phyloP scores from a whole-genome alignment of 371 early-diverging fungal genomes.

The Lichtheimia ramosa region DNA sequence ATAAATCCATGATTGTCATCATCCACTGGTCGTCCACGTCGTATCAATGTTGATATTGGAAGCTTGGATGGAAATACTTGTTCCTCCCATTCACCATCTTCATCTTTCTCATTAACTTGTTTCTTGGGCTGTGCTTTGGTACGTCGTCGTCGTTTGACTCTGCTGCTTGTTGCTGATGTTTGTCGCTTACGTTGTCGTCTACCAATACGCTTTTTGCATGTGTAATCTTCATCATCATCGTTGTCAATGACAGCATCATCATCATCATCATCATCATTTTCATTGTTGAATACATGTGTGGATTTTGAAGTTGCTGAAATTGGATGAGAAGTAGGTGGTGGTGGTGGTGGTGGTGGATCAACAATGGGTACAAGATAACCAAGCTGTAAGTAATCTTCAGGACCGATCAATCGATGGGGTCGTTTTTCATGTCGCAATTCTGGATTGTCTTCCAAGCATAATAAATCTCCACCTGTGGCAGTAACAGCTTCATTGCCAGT shows the following conservation, averaged over 20 bases:
- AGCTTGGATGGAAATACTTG: neutral
- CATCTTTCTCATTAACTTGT: constrained; percentile 2
- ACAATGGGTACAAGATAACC: constrained; percentile 28
- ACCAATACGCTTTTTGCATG: neutral
- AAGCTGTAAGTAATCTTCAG: constrained; percentile 36
- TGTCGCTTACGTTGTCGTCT: constrained; percentile 10
- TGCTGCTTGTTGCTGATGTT: constrained; percentile 6
- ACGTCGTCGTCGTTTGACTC: neutral
- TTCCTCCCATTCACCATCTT: neutral
- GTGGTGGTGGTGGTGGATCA: constrained; percentile 2
- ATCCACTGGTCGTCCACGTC: constrained; percentile 4
- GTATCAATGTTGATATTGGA: neutral
- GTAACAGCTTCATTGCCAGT: neutral
- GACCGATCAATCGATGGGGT: constrained; percentile 29
- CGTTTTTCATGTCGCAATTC: constrained; percentile 42
- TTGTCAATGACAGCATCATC: constrained; percentile 1
- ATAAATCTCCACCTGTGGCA: constrained; percentile 7
- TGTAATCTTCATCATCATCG: neutral
- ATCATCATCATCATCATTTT: neutral
- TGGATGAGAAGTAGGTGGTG: neutral
- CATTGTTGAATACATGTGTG: neutral
- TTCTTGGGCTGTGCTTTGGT: neutral
- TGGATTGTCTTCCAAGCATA: constrained; percentile 33
- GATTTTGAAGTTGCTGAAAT: no score
- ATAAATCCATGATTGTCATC: constrained; percentile 28